phyloP scores from a whole-genome alignment of 2,329 filamentous ascomycete species.

The Dactylellina sp. region DNA sequence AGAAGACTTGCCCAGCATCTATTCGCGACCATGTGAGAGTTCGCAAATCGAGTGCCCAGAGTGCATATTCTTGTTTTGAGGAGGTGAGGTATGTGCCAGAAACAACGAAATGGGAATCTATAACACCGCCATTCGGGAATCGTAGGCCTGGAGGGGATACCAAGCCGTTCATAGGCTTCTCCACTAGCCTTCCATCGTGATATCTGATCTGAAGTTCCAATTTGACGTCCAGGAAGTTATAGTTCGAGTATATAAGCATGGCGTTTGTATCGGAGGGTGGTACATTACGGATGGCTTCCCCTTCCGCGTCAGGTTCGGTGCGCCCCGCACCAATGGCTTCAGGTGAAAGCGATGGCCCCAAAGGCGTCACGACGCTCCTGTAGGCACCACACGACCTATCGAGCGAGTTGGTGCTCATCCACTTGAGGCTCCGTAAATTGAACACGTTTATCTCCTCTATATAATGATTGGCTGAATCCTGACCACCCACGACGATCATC shows the following conservation, averaged over 20 bases:
- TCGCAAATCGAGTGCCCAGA: conserved; percentile 92
- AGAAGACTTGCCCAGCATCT: conserved; percentile 93
- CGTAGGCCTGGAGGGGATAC: conserved; percentile 91
- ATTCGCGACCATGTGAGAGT: conserved; percentile 94
- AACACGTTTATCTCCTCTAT: conserved; percentile 99
- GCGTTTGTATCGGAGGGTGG: conserved; percentile 61
- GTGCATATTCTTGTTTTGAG: conserved; percentile 96
- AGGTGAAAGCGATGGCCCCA: conserved; percentile 66
- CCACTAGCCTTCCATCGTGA: conserved; percentile 83
- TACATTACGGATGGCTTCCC: conserved; percentile 58
- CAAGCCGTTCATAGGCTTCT: conserved; percentile 87
- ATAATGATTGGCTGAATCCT: conserved; percentile 97
- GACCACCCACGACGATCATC: conserved; percentile 96
- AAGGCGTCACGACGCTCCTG: conserved; percentile 89
- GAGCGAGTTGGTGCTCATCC: conserved; percentile 87
- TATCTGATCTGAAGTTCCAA: conserved; percentile 89
- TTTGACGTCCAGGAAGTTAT: conserved; percentile 98
- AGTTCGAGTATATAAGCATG: conserved; percentile 99
- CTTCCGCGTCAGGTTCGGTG: conserved; percentile 62
- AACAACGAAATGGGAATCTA: conserved; percentile 96
- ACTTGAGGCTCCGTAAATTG: conserved; percentile 92
- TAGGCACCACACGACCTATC: conserved; percentile 96
- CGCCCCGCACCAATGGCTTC: conserved; percentile 65
- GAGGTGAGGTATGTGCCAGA: conserved; percentile 97
- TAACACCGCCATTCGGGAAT: conserved; percentile 94